Base-by-base conservation (phyloP, 2,329 filamentous ascomycete species). In the Dothiorella sarmentorum region DNA sequence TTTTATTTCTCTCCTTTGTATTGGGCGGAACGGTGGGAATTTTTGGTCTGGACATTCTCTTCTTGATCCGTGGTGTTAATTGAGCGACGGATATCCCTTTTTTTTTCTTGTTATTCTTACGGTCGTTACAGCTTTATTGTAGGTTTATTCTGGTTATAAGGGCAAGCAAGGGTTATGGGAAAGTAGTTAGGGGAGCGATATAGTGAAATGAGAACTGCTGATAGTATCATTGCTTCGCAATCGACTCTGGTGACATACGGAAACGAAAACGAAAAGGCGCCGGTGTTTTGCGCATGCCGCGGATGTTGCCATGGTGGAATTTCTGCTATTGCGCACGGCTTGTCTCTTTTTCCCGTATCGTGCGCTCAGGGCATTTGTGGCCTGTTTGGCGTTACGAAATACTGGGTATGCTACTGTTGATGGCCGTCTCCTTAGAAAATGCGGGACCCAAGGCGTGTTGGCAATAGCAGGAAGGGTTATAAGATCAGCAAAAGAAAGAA, bases 141-240 rank as follows among this genome's bases (percentile, higher is more conserved):
- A 18, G 37, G n/a, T n/a, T 20, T 35, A 26, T 35, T 37, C 37
- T 44, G 52, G 52, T 56, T 6, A 44, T n/a, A n/a, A n/a, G n/a
- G n/a, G n/a, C n/a, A 55, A 40, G 45, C 45, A n/a, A 56, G 20
- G 27, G 22, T 31, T 27, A 27, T 2, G 10, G 29, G 38, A 38
- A 56, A 35, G 40, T 18, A 7, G 13, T 31, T 13, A 13, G 35
- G 15, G 35, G 18, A 24, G 37, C 20, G 40, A 56, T 35, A 43
- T 56, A 56, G 52, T 44, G 52, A 56, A 43, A 44, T 35, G 52
- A 44, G 37, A 53, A n/a, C n/a, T n/a, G n/a, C n/a, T n/a, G 24
- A 53, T 53, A 53, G 49, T 53, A 53, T 40, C 49, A 7, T 20
- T 27, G 20, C 10, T n/a, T n/a, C n/a, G n/a, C n/a, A n/a, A 11